Percentiles rank a stretch among this genome's conserved stretches.
phyloP scores from a whole-genome alignment of 768 basidiomycete genomes.

The Hygrophoropsis aurantiaca region DNA sequence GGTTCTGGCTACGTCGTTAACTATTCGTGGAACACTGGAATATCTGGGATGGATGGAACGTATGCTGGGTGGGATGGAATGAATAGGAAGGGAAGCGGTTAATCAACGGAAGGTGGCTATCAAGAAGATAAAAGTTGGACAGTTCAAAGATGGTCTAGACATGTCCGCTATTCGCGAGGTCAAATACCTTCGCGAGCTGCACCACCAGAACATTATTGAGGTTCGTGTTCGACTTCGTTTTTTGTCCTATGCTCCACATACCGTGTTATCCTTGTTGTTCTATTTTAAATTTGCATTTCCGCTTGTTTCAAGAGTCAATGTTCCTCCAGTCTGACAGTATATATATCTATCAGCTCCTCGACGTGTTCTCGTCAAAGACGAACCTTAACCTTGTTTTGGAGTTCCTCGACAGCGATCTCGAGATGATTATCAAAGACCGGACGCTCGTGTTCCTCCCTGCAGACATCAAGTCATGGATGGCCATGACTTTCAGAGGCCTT shows the following conservation, averaged over 20 bases:
- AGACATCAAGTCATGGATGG: constrained; percentile 99
- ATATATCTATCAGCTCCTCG: constrained; percentile 66
- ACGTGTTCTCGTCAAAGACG: constrained; percentile 94
- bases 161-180: constrained; percentile 99
- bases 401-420: constrained; percentile 93
- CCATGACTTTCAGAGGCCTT: constrained; percentile 96
- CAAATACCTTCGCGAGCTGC: constrained; percentile 91
- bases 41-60: no score
- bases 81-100: constrained; percentile 65
- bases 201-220: constrained; percentile 94
- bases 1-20: no score
- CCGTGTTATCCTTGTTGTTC: no score
- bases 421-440: constrained; percentile 94
- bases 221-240: constrained; percentile 45
- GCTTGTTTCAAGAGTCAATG: background rate
- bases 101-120: constrained; percentile 90
- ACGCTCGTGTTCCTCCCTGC: constrained; percentile 89
- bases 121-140: constrained; percentile 96
- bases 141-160: constrained; percentile 96
- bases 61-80: no score
- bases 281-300: no score
- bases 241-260: no score
- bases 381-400: constrained; percentile 98
- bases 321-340: background rate
- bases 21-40: no score